Evolutionary conservation across 441 rosid species (phyloP).

Genomic region (Gossypium lobatum): DNA sequence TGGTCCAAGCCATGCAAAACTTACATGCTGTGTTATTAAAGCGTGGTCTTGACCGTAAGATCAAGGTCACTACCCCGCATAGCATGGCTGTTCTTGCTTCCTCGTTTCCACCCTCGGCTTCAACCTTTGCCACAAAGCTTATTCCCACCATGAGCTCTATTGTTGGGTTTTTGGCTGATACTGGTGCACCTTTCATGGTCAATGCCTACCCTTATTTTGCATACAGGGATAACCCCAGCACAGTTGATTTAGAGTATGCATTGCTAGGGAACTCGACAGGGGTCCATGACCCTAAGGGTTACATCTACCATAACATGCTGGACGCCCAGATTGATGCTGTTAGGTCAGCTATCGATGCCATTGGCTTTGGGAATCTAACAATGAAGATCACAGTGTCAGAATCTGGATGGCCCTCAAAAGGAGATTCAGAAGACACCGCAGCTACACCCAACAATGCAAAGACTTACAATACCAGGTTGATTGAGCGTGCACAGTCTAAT

Average conservation of each 20-base stretch:
- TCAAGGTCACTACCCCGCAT: slow-evolving; percentile 57
- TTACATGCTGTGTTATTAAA: slow-evolving; percentile 40
- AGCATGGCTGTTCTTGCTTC: slow-evolving; percentile 61
- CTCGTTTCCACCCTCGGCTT: slow-evolving; percentile 61
- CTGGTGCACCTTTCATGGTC: slow-evolving; percentile 56
- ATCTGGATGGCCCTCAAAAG: slow-evolving; percentile 73
- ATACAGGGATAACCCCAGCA: slow-evolving; percentile 41
- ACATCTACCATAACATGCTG: slow-evolving; percentile 47
- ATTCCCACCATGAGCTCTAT: slow-evolving; percentile 47
- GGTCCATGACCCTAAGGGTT: slow-evolving; percentile 52
- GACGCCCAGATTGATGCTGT: slow-evolving; percentile 67
- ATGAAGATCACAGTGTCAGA: slow-evolving; percentile 43
- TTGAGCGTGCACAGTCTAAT: slow-evolving; percentile 39
- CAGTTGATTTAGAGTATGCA: slow-evolving; percentile 44
- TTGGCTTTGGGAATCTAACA: slow-evolving; percentile 43
- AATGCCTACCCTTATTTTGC: slow-evolving; percentile 73
- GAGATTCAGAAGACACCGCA: slow-evolving; percentile 35
- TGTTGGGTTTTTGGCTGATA: slow-evolving; percentile 39
- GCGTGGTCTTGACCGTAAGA: slow-evolving; percentile 53
- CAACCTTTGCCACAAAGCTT: slow-evolving; percentile 41
- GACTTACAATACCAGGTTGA: slow-evolving; percentile 47
- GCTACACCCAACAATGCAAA: slow-evolving; percentile 47
- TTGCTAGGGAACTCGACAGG: slow-evolving; percentile 42
- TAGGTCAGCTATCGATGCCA: slow-evolving; percentile 40
- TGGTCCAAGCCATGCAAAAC: slow-evolving; percentile 58